Evolutionary conservation across 306 rosid species (phyloP).

Genomic region (Sicyos edulis): DNA sequence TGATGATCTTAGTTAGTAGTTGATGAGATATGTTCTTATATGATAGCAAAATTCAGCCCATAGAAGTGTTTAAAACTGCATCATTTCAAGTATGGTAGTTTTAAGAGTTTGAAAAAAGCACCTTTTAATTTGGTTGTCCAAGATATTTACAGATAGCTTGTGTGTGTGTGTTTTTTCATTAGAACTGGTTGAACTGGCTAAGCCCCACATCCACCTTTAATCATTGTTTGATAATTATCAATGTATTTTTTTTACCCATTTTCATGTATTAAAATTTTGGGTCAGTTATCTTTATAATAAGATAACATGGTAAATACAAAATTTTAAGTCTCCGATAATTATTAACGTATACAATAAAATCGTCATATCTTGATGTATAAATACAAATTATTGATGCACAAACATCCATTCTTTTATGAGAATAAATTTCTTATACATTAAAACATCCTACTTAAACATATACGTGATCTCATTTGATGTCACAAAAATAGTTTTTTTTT

Average conservation of each 20-base stretch:
- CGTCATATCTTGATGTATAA: not conserved
- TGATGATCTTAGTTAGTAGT: conserved; percentile 23
- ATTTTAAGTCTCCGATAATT: too few relatives aligned
- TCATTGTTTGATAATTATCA: not conserved
- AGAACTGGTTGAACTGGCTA: conserved; percentile 1
- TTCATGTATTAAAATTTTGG: too few relatives aligned
- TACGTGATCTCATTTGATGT: too few relatives aligned
- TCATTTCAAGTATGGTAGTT: not conserved
- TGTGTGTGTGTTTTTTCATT: not conserved
- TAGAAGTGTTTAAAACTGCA: not conserved
- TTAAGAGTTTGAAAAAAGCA: conserved; percentile 15
- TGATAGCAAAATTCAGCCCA: conserved; percentile 8
- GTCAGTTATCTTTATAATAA: too few relatives aligned
- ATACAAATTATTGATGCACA: not conserved
- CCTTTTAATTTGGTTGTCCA: conserved; percentile 4
- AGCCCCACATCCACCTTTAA: not conserved
- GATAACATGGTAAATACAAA: too few relatives aligned
- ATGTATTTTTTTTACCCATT: not conserved
- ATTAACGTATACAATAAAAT: too few relatives aligned
- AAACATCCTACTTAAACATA: too few relatives aligned
- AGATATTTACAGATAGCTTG: not conserved
- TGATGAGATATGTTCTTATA: not conserved
- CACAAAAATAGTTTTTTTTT: too few relatives aligned
- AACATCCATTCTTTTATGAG: too few relatives aligned
- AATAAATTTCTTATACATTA: too few relatives aligned